Base-by-base conservation (phyloP, 169 alveolate genomes). In the Cryptosporidium ubiquitum region DNA sequence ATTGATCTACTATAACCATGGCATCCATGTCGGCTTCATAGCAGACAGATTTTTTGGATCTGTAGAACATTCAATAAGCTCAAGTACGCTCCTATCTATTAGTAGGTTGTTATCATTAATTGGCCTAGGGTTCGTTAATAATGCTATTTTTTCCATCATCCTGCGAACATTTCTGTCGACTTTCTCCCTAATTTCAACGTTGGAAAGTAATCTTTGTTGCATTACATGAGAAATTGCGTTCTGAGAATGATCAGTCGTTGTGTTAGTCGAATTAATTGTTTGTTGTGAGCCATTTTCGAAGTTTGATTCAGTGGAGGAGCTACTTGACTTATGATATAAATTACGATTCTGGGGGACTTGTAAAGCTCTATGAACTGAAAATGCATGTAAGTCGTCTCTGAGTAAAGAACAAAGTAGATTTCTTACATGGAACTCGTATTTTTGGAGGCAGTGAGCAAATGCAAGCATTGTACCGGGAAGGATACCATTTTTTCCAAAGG, bases 401-500 rank as follows among this genome's bases (percentile, higher is more conserved):
- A 94, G 55, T 14, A 94, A 57, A 23, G 95, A 93, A 2, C 95
- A 44, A 37, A 94, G 84, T 5, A 93, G 75, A 39, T 91, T 92
- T 58, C 91, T 68, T 23, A 94, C 84, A 73, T 94, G 96, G 51
- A 92, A 73, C 69, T 94, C 91, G 70, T 93, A 91, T 40, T 92
- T 61, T 49, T 94, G 96, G 6, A 94, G 79, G 47, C 95, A 93
- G n/a, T 89, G 68, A 39, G 92, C 85, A 20, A 94, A 60, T 66
- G 96, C 85, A 70, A 86, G 92, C 94, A 94, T 94, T 1, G 93
- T 94, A 2, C 94, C 97, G 0, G 97, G 97, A 69, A 95, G 93
- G 31, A 94, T 68, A 37, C 97, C 97, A 49, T 91, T 91, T 47
- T 95, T 93, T 5, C 97, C 96, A 39, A 85, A 91, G 18, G 96